Base-by-base conservation (phyloP, 352 stramenopile species). In the Thalassiosira hispida region DNA sequence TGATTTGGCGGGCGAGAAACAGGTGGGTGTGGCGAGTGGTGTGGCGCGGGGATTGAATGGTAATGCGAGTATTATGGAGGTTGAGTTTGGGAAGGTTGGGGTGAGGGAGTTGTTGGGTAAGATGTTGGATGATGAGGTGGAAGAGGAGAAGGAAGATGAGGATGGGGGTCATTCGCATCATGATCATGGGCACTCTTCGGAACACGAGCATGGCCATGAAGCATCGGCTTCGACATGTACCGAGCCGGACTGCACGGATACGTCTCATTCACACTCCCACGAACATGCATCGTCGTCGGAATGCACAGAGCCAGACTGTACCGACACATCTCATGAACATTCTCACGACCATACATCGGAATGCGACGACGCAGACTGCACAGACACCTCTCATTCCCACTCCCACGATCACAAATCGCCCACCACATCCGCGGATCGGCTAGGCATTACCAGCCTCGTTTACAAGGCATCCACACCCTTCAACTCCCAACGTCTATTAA, bases 391-490 rank as follows among this genome's bases (percentile, higher is more conserved):
- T 14, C 82, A 89, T 57, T 72, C 51, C 35, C 84, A 90, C 62
- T 69, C 59, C 0, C 84, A 90, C 64, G 35, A 55, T 7, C 82
- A 90, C 46, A 53, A 33, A 61, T 64, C 83, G 6, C 25, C 18
- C 51, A 33, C 61, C 1, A 51, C n/a, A 31, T 44, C 69, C 6
- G 77, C 68, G 2, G 82, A 92, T 55, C 60, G 88, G 38, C 64
- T 94, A 9, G 86, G 86, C 0, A 94, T 95, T 59, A 64, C 66
- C 1, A 93, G 79, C 76, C 95, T 95, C 79, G 90, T 94, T 0
- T 95, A 95, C 78, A 89, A 86, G 47, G 46, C 75, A n/a, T 73
- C 74, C n/a, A 61, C 62, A 18, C 90, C 91, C 35, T 95, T 95
- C 60, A 79, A 91, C 42, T 63, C 83, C 18, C 33, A 77, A 12